Evolutionary conservation across 495 filamentous ascomycete species (phyloP), one percentile per base, ranked within the genome.

Genomic region (Venustampulla echinocandica): DNA sequence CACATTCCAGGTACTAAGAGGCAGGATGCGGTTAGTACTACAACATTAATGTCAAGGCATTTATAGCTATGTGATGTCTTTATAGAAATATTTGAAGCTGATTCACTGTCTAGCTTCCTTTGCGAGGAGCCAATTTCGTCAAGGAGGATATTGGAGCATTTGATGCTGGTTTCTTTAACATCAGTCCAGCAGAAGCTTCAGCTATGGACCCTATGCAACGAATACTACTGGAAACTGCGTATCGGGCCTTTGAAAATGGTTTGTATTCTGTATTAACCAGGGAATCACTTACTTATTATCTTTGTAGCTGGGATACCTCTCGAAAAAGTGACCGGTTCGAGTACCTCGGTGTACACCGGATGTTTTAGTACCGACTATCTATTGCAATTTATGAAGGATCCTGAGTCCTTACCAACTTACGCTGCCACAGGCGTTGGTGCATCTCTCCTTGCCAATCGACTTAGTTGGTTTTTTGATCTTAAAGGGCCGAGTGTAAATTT

Each of bases 401-500:
- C 18, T 5, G 60, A 67, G 44, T 15, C 1, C 1, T 48, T 44
- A 1, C 60, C 59, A 2, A 53, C 37, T 10, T 67, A 67, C 41
- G 51, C 7, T 1, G 19, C 24, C 7, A 51, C 46, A 10, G 69
- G 69, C 22, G 71, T 61, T 35, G 70, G 66, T 48, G 69, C 69
- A 35, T 61, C 67, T 1, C 71, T 81, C 44, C 73, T 79, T 28
- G 72, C 75, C 21, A 80, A 81, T 55, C 77, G 88, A 14, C 70
- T 77, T 44, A 68, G 73, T 1, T 68, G 76, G 44, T 75, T 71
- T 54, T 77, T 73, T 48, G 70, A 77, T 55, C 61, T 76, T 44
- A 63, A 71, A 30, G 74, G 77, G 19, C 28, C 24, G 2, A 69
- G 84, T 50, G 81, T 86, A 49, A 22, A 65, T 69, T 39, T 70